Base-by-base conservation (phyloP, 2,329 filamentous ascomycete genomes). In the Fusarium sp. region DNA sequence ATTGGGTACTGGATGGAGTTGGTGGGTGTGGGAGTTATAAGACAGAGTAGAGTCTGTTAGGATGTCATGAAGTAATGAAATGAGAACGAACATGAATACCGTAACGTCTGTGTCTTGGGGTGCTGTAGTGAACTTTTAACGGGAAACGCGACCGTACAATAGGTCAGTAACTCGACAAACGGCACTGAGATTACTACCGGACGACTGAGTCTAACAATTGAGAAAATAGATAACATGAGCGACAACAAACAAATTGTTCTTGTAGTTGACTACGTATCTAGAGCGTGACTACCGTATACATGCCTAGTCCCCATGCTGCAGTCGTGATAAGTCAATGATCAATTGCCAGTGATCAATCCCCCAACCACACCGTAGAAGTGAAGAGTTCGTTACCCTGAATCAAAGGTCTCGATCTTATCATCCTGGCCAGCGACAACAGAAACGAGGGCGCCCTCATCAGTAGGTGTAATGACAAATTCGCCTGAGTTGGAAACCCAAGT, bases 31-130 rank as follows among this genome's bases (percentile, higher is more conserved):
- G 26, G 38, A 22, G 18, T 40, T 40, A 20, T 8, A 26, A 9
- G 26, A 11, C 10, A 13, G 7, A 36, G 34, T 7, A 17, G 20
- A 7, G 7, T 15, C 3, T 43, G 40, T n/a, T 44, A n/a, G 42
- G 15, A 2, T 44, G 10, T 24, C 22, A 54, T 54, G 48, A 43
- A 44, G 48, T 38, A 31, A 58, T 54, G 36, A 38, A 24, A 43
- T 26, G 26, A 15, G 36, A 34, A 38, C 24, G n/a, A 33, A n/a
- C 3, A 24, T 38, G 26, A 57, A 18, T 14, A 36, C 15, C n/a
- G 34, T 8, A 36, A n/a, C 17, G 28, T 11, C 28, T 13, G 20
- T 26, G 5, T 2, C 18, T 1, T 18, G 14, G 14, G 22, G 7
- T 14, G 34, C 14, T 7, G 17, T 17, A 17, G 34, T 36, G 34